These are phyloP conservation scores for Lasiosphaeria miniovina DNA, from an alignment of 495 filamentous ascomycete species.

Conservation along the genomic window DNA sequence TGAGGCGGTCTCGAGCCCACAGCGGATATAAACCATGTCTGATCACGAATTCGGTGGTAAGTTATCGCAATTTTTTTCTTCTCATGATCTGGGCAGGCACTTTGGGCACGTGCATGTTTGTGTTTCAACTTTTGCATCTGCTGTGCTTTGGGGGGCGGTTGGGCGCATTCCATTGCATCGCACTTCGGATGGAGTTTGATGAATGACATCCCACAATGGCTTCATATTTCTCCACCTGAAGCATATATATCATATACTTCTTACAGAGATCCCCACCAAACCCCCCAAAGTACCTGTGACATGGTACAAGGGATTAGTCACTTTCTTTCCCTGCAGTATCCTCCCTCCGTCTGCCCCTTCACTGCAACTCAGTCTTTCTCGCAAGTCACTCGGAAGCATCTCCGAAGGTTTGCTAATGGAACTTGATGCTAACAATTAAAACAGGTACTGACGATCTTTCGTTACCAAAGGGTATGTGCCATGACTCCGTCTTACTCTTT, in stretches of 20 bases:
- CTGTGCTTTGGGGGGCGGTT: background rate
- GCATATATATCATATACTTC: no score
- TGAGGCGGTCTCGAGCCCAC: background rate
- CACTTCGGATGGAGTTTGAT: no score
- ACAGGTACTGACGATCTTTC: slow-evolving; percentile 87
- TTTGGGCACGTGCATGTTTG: background rate
- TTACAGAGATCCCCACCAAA: no score
- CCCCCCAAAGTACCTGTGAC: no score
- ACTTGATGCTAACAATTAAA: slow-evolving; percentile 20
- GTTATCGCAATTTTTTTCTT: slow-evolving; percentile 25
- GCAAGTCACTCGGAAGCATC: background rate
- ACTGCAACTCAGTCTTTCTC: background rate
- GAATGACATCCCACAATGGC: no score
- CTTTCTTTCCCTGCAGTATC: no score
- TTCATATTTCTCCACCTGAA: no score
- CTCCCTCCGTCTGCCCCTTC: no score
- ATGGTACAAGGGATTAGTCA: no score
- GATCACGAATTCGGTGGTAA: slow-evolving; percentile 83
- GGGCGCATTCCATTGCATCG: no score
- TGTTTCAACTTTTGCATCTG: background rate
- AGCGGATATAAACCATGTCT: slow-evolving; percentile 59
- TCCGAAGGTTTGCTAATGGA: background rate
- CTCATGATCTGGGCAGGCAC: background rate
- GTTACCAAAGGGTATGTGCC: slow-evolving; percentile 77
- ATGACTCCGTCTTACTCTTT: no score